Evolutionary conservation across 352 stramenopile species (phyloP), one percentile per base, ranked within the genome.

Genomic region (Plasmopara viticola): DNA sequence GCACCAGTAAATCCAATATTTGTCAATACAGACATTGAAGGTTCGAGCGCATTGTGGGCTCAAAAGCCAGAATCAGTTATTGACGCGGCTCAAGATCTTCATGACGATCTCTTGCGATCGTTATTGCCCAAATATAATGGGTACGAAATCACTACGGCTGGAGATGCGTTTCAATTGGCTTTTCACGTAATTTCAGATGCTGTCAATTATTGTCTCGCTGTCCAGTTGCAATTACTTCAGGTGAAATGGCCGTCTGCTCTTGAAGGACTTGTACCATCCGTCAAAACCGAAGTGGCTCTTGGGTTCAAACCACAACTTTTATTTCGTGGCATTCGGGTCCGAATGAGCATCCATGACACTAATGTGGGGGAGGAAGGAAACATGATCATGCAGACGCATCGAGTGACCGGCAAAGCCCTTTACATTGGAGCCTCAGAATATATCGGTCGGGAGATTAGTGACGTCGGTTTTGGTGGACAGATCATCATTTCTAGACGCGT

Each of bases 11-110:
- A 66, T 9, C 81, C 81, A 0, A 71, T 89, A 17, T 91, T 91
- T 41, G 78, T 91, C 25, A 77, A 75, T 33, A 91, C 81, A 2
- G 81, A 91, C 34, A 91, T 91, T 44, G 81, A 91, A 49, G 72
- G 70, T 6, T 87, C 76, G 5, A 91, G 78, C 54, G 74, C 74
- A 4, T 34, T 91, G 31, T 91, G 81, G 81, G 77, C 67, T 0
- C 63, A 70, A n/a, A 70, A 66, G 0, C 71, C 67, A 1, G 62
- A 79, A 39, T 44, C 68, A 14, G 60, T 86, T 5, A 86, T 90
- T n/a, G 69, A 85, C 34, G 64, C 61, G 5, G 76, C 76, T 1
- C 71, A 83, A 44, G 68, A 79, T 29, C 49, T 85, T 2, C 79
- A 90, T 42, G 79, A 90, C 20, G 69, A 86, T 60, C 35, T 89